phyloP scores from a whole-genome alignment of 2,329 filamentous ascomycete species.

The Trichoderma guizhouense region DNA sequence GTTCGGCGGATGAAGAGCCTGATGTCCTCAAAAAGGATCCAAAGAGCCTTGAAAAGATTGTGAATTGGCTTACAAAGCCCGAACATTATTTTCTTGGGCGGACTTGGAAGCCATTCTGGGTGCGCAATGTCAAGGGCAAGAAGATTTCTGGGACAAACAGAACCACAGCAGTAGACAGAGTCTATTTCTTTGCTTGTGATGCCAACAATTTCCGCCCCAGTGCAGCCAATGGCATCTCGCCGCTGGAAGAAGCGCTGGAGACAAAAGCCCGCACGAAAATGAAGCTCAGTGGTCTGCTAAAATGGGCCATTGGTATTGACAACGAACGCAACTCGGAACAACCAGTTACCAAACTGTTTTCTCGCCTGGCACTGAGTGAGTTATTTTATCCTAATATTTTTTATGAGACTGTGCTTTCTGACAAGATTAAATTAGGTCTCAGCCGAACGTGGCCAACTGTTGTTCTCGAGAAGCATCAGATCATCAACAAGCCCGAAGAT shows the following conservation, averaged over 20 bases:
- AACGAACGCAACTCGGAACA: constrained; percentile 43
- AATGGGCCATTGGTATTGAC: constrained; percentile 49
- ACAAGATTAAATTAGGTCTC: constrained; percentile 39
- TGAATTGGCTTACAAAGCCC: constrained; percentile 28
- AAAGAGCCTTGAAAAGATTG: constrained; percentile 30
- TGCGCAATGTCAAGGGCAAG: constrained; percentile 37
- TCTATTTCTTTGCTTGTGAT: constrained; percentile 55
- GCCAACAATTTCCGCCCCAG: constrained; percentile 40
- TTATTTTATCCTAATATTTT: not conserved
- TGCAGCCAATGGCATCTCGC: constrained; percentile 21
- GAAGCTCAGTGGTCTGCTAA: constrained; percentile 41
- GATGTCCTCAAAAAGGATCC: constrained; percentile 30
- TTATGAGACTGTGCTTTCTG: not conserved
- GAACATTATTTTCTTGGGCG: constrained; percentile 46
- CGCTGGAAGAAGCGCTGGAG: constrained; percentile 25
- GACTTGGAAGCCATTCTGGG: constrained; percentile 47
- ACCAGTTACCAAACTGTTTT: constrained; percentile 54
- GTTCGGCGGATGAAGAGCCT: constrained; percentile 26
- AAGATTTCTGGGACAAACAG: constrained; percentile 32
- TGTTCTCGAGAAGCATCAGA: constrained; percentile 45
- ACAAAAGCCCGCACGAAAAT: constrained; percentile 32
- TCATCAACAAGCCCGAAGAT: constrained; percentile 38
- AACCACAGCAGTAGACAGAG: constrained; percentile 21
- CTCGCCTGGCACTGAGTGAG: constrained; percentile 53
- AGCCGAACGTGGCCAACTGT: constrained; percentile 49